phyloP scores from a whole-genome alignment of 495 filamentous ascomycete species.

The Daldinia vernicosa region DNA sequence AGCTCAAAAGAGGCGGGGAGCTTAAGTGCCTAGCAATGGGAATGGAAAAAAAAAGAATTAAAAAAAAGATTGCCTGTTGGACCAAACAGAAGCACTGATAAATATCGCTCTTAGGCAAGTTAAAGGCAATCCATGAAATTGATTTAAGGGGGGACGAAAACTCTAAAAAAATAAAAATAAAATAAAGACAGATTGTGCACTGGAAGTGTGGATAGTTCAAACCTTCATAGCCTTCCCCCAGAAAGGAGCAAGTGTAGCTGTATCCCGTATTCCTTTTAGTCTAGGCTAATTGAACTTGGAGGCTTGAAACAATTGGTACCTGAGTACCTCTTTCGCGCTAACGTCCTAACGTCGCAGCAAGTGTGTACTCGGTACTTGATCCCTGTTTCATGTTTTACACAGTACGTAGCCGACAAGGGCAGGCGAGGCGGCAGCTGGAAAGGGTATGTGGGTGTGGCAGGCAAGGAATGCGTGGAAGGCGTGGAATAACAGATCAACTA shows the following conservation, averaged over 20 bases:
- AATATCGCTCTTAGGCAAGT: constrained; percentile 11
- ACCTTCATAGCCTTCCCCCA: constrained; percentile 15
- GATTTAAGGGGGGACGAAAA: constrained; percentile 2
- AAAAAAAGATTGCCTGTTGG: constrained; percentile 1
- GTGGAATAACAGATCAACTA: constrained; percentile 16
- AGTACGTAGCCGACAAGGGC: constrained; percentile 4
- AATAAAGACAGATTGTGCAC: constrained; percentile 3
- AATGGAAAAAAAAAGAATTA: neutral
- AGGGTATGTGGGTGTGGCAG: neutral
- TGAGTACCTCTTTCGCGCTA: constrained; percentile 14
- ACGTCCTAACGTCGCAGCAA: constrained; percentile 25
- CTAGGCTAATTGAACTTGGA: constrained; percentile 15
- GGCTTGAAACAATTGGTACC: constrained; percentile 31
- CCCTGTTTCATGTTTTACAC: constrained; percentile 12
- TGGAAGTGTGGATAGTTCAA: constrained; percentile 3
- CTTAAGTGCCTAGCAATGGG: constrained; percentile 19
- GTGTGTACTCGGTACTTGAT: constrained; percentile 21
- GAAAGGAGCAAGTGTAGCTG: constrained; percentile 11
- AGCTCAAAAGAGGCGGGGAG: constrained; percentile 39
- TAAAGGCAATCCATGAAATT: constrained; percentile 8
- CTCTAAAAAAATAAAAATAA: neutral
- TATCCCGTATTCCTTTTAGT: constrained; percentile 16
- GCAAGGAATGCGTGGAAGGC: neutral
- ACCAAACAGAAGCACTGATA: constrained; percentile 3
- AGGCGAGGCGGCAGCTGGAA: constrained; percentile 30